phyloP scores from a whole-genome alignment of 164 flowering plant species.

The Stephania japonica region DNA sequence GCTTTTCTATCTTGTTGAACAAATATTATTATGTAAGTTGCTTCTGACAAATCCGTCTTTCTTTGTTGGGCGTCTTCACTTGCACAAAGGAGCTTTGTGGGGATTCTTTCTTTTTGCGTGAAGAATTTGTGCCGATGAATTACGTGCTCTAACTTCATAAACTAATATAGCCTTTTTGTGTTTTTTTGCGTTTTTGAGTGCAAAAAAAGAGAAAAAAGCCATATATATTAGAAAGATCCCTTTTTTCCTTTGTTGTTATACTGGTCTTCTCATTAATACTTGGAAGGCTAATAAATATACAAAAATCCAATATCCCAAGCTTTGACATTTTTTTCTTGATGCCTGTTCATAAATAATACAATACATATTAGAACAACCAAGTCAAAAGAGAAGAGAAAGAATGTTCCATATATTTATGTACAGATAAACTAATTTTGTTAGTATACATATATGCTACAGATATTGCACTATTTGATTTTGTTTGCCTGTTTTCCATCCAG shows the following conservation, averaged over 20 bases:
- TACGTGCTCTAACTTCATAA: background rate
- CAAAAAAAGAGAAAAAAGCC: conserved; percentile 10
- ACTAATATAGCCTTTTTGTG: background rate
- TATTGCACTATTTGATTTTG: background rate
- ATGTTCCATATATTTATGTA: background rate
- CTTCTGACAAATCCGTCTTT: background rate
- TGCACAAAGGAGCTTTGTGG: background rate
- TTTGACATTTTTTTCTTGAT: conserved; percentile 36
- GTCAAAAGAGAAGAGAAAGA: background rate
- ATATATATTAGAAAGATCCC: conserved; percentile 2
- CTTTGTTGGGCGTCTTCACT: background rate
- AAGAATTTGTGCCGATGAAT: background rate
- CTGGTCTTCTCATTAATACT: conserved; percentile 47
- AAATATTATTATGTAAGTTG: background rate
- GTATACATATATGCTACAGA: background rate
- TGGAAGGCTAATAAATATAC: conserved; percentile 50
- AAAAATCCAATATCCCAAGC: conserved; percentile 52
- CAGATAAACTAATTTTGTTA: background rate
- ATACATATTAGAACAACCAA: conserved; percentile 12
- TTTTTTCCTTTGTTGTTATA: conserved; percentile 16
- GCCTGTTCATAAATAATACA: conserved; percentile 42
- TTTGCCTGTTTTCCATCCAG: background rate
- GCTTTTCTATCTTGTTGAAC: background rate
- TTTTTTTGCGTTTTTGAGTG: background rate
- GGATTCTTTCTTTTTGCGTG: background rate